Evolutionary conservation across 169 alveolate genomes (phyloP).

Genomic region (Cryptosporidium sp.): DNA sequence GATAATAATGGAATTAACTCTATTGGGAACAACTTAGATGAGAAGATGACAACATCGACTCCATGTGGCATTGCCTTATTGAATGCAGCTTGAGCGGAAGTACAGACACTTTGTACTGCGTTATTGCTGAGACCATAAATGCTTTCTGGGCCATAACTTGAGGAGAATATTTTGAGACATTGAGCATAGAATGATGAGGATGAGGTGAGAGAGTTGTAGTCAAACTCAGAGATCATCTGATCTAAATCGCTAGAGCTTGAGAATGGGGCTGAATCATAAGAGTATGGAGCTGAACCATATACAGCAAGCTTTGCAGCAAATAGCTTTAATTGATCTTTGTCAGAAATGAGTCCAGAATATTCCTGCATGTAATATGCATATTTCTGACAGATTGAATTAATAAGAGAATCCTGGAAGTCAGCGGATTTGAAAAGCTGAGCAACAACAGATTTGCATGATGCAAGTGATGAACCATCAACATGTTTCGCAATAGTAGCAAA

Average conservation of each 20-base stretch:
- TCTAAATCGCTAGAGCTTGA: constrained; percentile 43
- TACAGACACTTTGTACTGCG: constrained; percentile 64
- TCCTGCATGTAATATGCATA: neutral
- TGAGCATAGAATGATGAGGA: constrained; percentile 48
- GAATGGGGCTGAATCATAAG: constrained; percentile 64
- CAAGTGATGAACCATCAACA: constrained; percentile 19
- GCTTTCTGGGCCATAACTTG: constrained; percentile 63
- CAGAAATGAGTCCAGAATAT: neutral
- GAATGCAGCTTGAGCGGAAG: constrained; percentile 37
- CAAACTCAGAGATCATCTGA: constrained; percentile 63
- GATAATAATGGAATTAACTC: constrained; percentile 54
- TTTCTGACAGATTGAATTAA: constrained; percentile 28
- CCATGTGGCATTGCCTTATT: constrained; percentile 70
- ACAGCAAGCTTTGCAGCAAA: constrained; percentile 67
- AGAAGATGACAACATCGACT: constrained; percentile 60
- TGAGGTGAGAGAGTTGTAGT: constrained; percentile 30
- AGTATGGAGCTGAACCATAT: constrained; percentile 49
- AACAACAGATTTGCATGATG: constrained; percentile 51
- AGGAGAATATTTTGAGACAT: constrained; percentile 30
- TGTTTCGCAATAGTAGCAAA: constrained; percentile 24
- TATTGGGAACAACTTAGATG: constrained; percentile 41
- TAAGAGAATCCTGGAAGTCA: constrained; percentile 44
- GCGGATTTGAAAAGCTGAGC: constrained; percentile 56
- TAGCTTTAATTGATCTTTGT: neutral
- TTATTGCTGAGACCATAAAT: constrained; percentile 55